Percentiles rank a stretch among this genome's conserved stretches.
Conservation (phyloP, 2,329 filamentous ascomycete species). For the Parastagonospora nodorum region DNA sequence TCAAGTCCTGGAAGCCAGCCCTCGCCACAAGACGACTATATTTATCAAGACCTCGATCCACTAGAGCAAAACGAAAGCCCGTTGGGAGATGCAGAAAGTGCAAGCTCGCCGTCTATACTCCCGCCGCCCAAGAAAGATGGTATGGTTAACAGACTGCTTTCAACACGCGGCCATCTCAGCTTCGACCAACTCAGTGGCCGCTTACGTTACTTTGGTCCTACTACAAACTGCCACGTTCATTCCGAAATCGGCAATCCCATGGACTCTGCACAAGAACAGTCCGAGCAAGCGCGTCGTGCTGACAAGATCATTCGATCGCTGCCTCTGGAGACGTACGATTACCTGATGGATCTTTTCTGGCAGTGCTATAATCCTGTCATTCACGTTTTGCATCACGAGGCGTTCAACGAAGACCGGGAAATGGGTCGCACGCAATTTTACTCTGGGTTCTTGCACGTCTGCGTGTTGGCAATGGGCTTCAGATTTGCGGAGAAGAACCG, state of each 20-base stretch:
- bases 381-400: conserved; percentile 56
- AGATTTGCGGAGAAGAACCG: conserved; percentile 57
- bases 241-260: conserved; percentile 45
- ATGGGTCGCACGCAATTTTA: conserved; percentile 57
- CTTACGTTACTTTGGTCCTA: conserved; percentile 60
- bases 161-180: conserved; percentile 56
- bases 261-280: conserved; percentile 48
- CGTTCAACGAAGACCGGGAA: conserved; percentile 56
- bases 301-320: conserved; percentile 56
- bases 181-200: conserved; percentile 59
- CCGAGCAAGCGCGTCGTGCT: conserved; percentile 54
- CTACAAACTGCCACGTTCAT: conserved; percentile 60
- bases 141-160: conserved; percentile 56
- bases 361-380: conserved; percentile 57
- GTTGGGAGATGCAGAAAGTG: conserved; percentile 30
- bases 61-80: conserved; percentile 34
- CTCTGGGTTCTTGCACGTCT: conserved; percentile 58
- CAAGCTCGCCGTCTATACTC: conserved; percentile 39
- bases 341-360: conserved; percentile 60
- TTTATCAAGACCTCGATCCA: conserved; percentile 24
- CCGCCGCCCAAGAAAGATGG: conserved; percentile 52
- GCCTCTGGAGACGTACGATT: conserved; percentile 55
- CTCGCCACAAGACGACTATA: conserved; percentile 34
- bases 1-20: conserved; percentile 40
- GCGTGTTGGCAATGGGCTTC: conserved; percentile 59